phyloP scores from a whole-genome alignment of 176 grass and related monocot genomes.

The Triticum aestivum region IWGSC_CS_RefSeq_v2.1 NC_057794.1:476331157-476331656 shows the following conservation, averaged over 20 bases:
- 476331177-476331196: slow-evolving; percentile 14
- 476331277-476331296: slow-evolving; percentile 68
- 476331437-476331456: slow-evolving; percentile 58
- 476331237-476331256: slow-evolving; percentile 58
- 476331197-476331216: background rate
- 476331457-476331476: slow-evolving; percentile 74
- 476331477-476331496: slow-evolving; percentile 81
- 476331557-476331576: slow-evolving; percentile 68
- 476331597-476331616: slow-evolving; percentile 71
- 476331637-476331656: slow-evolving; percentile 69
- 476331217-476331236: background rate
- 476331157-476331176: slow-evolving; percentile 44
- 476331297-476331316: slow-evolving; percentile 70
- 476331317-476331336: slow-evolving; percentile 86
- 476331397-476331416: slow-evolving; percentile 90
- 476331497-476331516: slow-evolving; percentile 47
- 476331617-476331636: slow-evolving; percentile 84
- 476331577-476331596: slow-evolving; percentile 65
- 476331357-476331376: slow-evolving; percentile 37
- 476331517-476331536: slow-evolving; percentile 70
- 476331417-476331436: slow-evolving; percentile 80
- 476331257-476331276: slow-evolving; percentile 68
- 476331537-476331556: slow-evolving; percentile 86
- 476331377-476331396: background rate
- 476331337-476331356: slow-evolving; percentile 48